Base-by-base conservation (phyloP, 2,329 filamentous ascomycete genomes). In the Lecanicillium sp. region DNA sequence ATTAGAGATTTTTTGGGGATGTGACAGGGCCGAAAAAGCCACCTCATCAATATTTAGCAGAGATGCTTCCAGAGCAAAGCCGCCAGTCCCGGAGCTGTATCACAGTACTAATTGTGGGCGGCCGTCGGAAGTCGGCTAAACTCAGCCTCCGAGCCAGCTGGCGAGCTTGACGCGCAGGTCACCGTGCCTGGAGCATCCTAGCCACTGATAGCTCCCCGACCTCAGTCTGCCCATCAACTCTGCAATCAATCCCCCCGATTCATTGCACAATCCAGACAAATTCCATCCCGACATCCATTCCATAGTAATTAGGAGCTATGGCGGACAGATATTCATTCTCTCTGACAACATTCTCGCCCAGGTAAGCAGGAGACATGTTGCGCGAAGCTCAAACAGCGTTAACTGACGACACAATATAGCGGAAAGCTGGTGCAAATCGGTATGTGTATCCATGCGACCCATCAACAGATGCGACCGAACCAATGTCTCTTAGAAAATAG, bases 351-450 rank as follows among this genome's bases (percentile, higher is more conserved):
- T 98, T 98, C 82, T 96, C 92, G 58, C 92, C 92, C 64, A 98
- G 90, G 92, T 94, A 80, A 67, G 79, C 58, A 59, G 48, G 42
- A 43, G 31, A 43, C 41, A 43, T 45, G 37, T 49, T 52, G 47
- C 52, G 43, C 42, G 31, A 33, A 45, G 43, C 42, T 40, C 46
- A 41, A 40, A 41, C 50, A 50, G 44, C 49, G 48, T n/a, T 54
- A 56, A 62, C 70, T 76, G 64, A 78, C 60, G 51, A 43, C 45
- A 43, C 46, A 40, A 46, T 45, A 96, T 45, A 96, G 92, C 66
- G 92, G 92, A 63, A 98, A 98, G 75, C 83, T 98, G 71, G 90
- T 96, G 51, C 92, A 98, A 71, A 96, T 98, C 68, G 90, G 90
- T 65, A 58, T 31, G 59, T 50, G 40, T 35, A 25, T 25, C 22